Base-by-base conservation (phyloP, 441 rosid genomes). In the Croton setiger region DNA sequence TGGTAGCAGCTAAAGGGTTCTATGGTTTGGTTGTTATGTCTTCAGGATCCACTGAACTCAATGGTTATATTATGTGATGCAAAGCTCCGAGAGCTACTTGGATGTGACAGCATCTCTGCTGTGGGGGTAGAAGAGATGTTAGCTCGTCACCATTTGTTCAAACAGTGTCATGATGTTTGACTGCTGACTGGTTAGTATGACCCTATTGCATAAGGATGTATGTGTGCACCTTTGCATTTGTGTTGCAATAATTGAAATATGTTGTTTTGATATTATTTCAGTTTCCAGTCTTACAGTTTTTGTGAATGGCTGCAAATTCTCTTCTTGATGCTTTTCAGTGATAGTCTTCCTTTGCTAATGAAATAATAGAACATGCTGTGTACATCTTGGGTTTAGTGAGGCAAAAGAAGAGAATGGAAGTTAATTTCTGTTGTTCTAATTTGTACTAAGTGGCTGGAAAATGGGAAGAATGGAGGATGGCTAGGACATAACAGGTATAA, bases 51-150 rank as follows among this genome's bases (percentile, higher is more conserved):
- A n/a, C 68, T 54, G 61, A 88, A 87, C 75, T 75, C 93, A 47
- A 87, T 87, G 96, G 90, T 79, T 65, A 87, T 93, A 64, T 75
- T 75, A 62, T 93, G 98, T 72, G 96, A 93, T 74, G 89, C 68
- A 63, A 91, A 89, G 86, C 96, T 93, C 61, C 76, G 71, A 0
- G 93, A 88, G 59, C 96, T 93, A 68, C 88, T 93, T 55, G 95
- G 96, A 71, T 89, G 97, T 71, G 92, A 93, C 74, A 87, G 91
- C 88, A 88, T 93, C 36, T 86, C 96, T 78, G 92, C 92, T 23
- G 80, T 88, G 79, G 96, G 94, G 73, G 82, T 90, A 63, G 82
- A 78, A 18, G 91, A 87, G 83, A 76, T 77, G 82, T 71, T 90
- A 74, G 82, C 84, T 3, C 86, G 88, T 41, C 87, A 85, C 75